phyloP scores from a whole-genome alignment of 2,329 filamentous ascomycete species.

The Sporothrix schenckii region DNA sequence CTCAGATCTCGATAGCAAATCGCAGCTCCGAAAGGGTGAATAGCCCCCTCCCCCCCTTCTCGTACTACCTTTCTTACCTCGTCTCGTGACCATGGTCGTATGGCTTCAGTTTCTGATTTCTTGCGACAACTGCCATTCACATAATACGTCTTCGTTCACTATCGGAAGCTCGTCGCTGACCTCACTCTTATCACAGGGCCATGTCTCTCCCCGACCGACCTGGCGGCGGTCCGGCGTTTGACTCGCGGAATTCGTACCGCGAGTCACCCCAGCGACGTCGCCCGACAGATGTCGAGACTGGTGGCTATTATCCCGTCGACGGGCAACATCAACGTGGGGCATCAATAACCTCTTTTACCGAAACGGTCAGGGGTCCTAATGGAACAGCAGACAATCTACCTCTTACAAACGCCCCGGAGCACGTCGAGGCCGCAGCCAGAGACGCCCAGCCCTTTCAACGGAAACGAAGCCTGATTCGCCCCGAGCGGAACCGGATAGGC shows the following conservation, averaged over 20 bases:
- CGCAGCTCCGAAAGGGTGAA: slow-evolving; percentile 32
- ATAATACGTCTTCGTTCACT: background rate
- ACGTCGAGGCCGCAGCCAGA: slow-evolving; percentile 30
- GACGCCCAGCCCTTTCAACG: slow-evolving; percentile 55
- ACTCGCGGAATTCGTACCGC: slow-evolving; percentile 66
- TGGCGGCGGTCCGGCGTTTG: slow-evolving; percentile 62
- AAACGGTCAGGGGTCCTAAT: slow-evolving; percentile 60
- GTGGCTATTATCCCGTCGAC: slow-evolving; percentile 52
- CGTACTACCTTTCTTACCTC: background rate
- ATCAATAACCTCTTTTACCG: slow-evolving; percentile 61
- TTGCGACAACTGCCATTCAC: background rate
- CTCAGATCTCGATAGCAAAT: background rate
- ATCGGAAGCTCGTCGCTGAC: background rate
- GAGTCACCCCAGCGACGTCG: slow-evolving; percentile 69
- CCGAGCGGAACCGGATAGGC: slow-evolving; percentile 83
- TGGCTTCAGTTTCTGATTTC: background rate
- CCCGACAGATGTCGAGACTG: slow-evolving; percentile 71
- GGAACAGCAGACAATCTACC: slow-evolving; percentile 59
- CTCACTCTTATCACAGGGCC: slow-evolving; percentile 42
- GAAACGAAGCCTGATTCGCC: slow-evolving; percentile 86
- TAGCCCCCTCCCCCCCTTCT: background rate
- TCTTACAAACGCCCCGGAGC: slow-evolving; percentile 54
- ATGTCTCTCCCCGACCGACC: slow-evolving; percentile 69
- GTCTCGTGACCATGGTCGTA: slow-evolving; percentile 7
- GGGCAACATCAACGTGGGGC: slow-evolving; percentile 57